These are phyloP conservation scores for Fusarium aywerte DNA, from an alignment of 2,329 filamentous ascomycete species.

Conservation along the genomic window DNA sequence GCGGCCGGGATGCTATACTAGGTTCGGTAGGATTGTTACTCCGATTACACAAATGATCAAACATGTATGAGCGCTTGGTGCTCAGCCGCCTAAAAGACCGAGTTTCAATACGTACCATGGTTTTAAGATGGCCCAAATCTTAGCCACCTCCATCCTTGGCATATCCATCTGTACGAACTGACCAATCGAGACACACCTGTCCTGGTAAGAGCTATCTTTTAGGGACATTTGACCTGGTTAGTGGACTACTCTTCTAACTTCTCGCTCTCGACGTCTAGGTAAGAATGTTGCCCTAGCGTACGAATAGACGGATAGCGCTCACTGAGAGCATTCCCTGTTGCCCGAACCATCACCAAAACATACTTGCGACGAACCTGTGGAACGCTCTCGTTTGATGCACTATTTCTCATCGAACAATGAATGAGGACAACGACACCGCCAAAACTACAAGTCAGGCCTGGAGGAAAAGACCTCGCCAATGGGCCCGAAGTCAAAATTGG, in stretches of 20 bases:
- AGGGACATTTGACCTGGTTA: too few species aligned
- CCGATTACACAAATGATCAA: too few species aligned
- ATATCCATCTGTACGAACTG: constrained; percentile 1
- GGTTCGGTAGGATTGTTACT: too few species aligned
- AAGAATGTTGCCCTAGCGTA: not conserved
- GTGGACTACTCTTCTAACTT: not conserved
- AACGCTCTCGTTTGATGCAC: too few species aligned
- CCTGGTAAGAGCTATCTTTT: not conserved
- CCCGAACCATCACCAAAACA: not conserved
- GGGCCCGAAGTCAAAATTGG: not conserved
- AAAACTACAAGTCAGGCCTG: not conserved
- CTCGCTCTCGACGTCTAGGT: not conserved
- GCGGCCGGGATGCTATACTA: too few species aligned
- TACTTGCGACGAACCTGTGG: not conserved
- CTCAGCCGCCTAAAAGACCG: not conserved
- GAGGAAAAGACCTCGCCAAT: not conserved
- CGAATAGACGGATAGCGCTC: not conserved
- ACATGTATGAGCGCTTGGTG: too few species aligned
- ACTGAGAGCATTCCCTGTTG: too few species aligned
- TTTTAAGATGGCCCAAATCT: too few species aligned
- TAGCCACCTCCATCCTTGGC: not conserved
- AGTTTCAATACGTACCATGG: not conserved
- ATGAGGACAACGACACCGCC: not conserved
- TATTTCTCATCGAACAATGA: not conserved
- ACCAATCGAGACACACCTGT: not conserved